Conservation (phyloP, 345 rosid genomes). For the Gossypium rotundifolium region DNA sequence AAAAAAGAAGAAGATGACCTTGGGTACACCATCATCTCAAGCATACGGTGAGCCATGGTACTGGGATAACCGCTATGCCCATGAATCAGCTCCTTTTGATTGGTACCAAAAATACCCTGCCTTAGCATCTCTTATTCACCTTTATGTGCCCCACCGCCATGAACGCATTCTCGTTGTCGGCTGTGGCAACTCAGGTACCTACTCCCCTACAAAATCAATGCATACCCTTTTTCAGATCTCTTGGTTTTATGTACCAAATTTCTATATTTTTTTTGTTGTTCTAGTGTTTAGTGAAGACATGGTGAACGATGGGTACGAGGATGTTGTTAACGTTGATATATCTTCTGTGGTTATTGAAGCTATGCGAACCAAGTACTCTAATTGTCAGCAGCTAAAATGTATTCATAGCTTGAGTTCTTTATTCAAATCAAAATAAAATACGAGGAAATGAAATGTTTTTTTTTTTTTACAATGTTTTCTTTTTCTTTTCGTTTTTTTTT, state of each 20-base stretch:
- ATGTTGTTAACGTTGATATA: constrained; percentile 69
- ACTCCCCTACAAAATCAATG: background rate
- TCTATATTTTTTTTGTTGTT: background rate
- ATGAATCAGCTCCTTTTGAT: constrained; percentile 73
- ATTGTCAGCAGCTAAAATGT: constrained; percentile 70
- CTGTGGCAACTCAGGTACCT: constrained; percentile 84
- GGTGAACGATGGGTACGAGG: constrained; percentile 78
- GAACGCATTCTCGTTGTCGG: constrained; percentile 66
- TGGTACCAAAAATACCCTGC: constrained; percentile 88
- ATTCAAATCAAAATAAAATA: background rate
- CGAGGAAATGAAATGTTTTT: too few relatives aligned
- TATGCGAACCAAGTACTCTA: constrained; percentile 52
- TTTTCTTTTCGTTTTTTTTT: background rate
- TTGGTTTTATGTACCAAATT: background rate
- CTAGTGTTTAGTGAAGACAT: constrained; percentile 74
- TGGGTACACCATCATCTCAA: constrained; percentile 37
- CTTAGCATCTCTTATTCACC: constrained; percentile 71
- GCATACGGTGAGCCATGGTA: constrained; percentile 84
- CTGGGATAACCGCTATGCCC: constrained; percentile 79
- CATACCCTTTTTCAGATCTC: constrained; percentile 7
- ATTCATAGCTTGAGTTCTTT: background rate
- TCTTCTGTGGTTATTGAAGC: constrained; percentile 68
- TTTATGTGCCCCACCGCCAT: constrained; percentile 53
- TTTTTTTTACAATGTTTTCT: background rate
- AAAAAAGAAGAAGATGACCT: constrained; percentile 9